Evolutionary conservation across 352 stramenopile species (phyloP), one percentile per base, ranked within the genome.

Genomic region (Aphanomyces euteiches): DNA sequence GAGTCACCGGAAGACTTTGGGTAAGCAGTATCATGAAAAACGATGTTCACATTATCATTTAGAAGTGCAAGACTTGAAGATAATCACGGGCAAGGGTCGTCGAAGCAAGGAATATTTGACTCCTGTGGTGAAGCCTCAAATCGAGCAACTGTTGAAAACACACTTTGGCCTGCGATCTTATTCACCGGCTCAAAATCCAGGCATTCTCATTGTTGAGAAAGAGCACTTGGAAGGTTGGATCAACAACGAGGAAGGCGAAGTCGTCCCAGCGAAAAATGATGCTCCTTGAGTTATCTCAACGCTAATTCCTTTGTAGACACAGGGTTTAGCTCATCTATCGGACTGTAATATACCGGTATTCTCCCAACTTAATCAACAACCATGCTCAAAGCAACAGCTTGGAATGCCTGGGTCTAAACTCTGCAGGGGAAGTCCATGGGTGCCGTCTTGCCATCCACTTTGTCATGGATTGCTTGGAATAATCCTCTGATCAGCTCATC

Each of bases 31-130:
- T 68, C 36, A 67, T 73, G 6, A 57, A 83, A 38, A 8, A 10
- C 3, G 7, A 58, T 17, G 19, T 57, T 37, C 13, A 37, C 3
- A 28, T 64, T 38, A 1, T 69, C 38, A 10, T 13, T 17, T 61
- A 69, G 63, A 69, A 21, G n/a, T 69, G 3, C 63, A 69, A 67
- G 79, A 90, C 48, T 67, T 92, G 56, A 84, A 82, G 15, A 86
- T 92, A 56, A 89, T 92, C 67, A 89, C 81, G 36, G 84, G 84
- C n/a, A 74, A 90, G 19, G 84, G 84, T 13, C 84, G 77, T 45
- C 80, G 80, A 69, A 90, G 84, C 45, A 78, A 84, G 15, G 68
- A 74, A 59, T 90, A 79, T 60, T 75, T 90, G 74, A 79, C 84
- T 64, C 81, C 84, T 7, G 79, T 87, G 41, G 70, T 92, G 41